Evolutionary conservation across 192 early-diverging fungal species (phyloP).

Genomic region (Bifiguratus adelaidae): DNA sequence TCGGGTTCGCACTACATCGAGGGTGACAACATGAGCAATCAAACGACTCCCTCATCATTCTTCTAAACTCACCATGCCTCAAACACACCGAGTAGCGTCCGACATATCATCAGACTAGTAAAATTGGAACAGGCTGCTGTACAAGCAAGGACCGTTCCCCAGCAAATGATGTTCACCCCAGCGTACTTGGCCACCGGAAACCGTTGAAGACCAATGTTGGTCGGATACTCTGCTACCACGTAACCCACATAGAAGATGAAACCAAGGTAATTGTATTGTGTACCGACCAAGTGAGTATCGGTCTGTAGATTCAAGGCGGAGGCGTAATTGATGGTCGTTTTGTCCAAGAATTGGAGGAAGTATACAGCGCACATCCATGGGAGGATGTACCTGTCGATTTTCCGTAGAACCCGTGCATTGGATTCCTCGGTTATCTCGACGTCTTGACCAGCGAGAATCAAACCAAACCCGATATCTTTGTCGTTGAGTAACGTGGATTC

Average conservation of each 20-base stretch:
- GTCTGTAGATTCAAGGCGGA: not conserved
- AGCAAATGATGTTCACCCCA: not conserved
- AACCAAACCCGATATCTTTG: no score
- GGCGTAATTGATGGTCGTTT: not conserved
- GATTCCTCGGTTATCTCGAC: no score
- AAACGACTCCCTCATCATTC: no score
- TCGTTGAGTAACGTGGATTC: no score
- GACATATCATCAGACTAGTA: not conserved
- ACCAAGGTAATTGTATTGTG: not conserved
- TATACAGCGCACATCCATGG: not conserved
- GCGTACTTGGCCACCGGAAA: not conserved
- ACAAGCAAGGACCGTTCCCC: not conserved
- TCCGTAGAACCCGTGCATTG: not conserved
- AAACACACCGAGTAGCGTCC: not conserved
- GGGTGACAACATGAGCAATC: no score
- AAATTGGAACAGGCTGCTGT: not conserved
- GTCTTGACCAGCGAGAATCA: no score
- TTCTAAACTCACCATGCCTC: not conserved
- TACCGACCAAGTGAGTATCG: not conserved
- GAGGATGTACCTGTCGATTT: not conserved
- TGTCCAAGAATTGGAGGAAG: not conserved
- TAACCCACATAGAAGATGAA: not conserved
- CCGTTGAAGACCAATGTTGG: not conserved
- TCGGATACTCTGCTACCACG: not conserved
- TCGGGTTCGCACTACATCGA: no score